Conservation (phyloP, 805 yeast species). For the Monosporozyma aerobia region DNA sequence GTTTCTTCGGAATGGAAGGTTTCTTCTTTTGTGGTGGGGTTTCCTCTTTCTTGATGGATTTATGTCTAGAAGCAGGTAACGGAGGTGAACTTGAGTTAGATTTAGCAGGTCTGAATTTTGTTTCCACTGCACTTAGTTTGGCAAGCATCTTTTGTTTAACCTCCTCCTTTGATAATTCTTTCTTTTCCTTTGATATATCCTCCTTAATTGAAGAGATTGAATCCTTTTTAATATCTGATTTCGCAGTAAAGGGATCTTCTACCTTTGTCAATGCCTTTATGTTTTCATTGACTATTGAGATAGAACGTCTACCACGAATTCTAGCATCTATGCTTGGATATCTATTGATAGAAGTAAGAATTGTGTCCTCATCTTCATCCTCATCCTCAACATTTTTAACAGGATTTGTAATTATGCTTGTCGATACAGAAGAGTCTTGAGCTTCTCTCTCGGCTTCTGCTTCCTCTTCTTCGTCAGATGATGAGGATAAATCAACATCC, state of each 20-base stretch:
- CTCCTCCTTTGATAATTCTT: conserved; percentile 5
- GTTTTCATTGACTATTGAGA: conserved; percentile 2
- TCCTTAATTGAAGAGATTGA: not conserved
- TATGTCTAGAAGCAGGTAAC: not conserved
- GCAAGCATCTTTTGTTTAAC: conserved; percentile 33
- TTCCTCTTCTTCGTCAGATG: conserved; percentile 3
- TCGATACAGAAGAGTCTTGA: conserved; percentile 1
- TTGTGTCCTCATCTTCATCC: conserved; percentile 4
- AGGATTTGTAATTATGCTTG: not conserved
- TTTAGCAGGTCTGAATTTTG: not conserved
- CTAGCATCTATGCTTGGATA: conserved; percentile 3
- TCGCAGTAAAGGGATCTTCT: not conserved
- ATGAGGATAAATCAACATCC: conserved; percentile 1
- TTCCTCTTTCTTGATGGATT: conserved; percentile 5
- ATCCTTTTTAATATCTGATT: not conserved
- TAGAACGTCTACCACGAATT: conserved; percentile 2
- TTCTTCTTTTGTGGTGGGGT: conserved; percentile 9
- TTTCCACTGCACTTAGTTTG: conserved; percentile 31
- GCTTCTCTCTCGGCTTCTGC: not conserved
- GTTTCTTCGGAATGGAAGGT: conserved; percentile 51
- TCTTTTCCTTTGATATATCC: not conserved
- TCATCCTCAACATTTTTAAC: not conserved
- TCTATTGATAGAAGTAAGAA: conserved; percentile 8
- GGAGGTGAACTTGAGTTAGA: conserved; percentile 28
- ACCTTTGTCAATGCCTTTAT: not conserved